Conservation (phyloP, 1,284 basidiomycete genomes). For the Trametes polyzona region DNA sequence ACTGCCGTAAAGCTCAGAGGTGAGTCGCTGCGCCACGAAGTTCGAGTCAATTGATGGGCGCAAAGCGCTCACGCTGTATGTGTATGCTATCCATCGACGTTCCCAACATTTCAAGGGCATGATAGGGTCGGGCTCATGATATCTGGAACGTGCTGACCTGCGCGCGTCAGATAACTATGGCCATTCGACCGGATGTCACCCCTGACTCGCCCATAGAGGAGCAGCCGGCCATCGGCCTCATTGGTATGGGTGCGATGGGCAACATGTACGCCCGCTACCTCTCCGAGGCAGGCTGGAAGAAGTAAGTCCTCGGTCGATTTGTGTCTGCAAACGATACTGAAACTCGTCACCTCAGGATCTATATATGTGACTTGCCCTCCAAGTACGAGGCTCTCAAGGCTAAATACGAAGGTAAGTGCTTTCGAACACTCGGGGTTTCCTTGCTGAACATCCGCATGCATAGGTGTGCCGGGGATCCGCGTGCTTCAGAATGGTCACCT, state of each 20-base stretch:
- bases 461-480: slow-evolving; percentile 60
- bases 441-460: slow-evolving; percentile 15
- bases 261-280: slow-evolving; percentile 87
- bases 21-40: too few species aligned
- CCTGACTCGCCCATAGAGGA: slow-evolving; percentile 54
- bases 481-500: slow-evolving; percentile 46
- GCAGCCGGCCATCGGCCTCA: slow-evolving; percentile 83
- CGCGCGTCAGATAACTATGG: neutral
- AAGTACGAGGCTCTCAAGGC: slow-evolving; percentile 69
- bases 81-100: too few species aligned
- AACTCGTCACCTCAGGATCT: too few species aligned
- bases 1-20: too few species aligned
- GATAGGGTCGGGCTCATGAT: too few species aligned
- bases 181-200: slow-evolving; percentile 41
- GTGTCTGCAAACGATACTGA: neutral
- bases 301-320: slow-evolving; percentile 63
- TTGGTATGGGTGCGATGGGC: slow-evolving; percentile 97
- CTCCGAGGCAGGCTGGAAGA: slow-evolving; percentile 82
- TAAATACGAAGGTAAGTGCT: slow-evolving; percentile 63
- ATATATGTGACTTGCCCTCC: slow-evolving; percentile 89
- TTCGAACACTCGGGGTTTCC: neutral
- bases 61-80: too few species aligned
- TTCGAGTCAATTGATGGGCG: too few species aligned
- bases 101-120: too few species aligned
- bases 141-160: neutral